Evolutionary conservation across 2,329 filamentous ascomycete species (phyloP), one percentile per base, ranked within the genome.

Genomic region (Plectosphaerella plurivora): DNA sequence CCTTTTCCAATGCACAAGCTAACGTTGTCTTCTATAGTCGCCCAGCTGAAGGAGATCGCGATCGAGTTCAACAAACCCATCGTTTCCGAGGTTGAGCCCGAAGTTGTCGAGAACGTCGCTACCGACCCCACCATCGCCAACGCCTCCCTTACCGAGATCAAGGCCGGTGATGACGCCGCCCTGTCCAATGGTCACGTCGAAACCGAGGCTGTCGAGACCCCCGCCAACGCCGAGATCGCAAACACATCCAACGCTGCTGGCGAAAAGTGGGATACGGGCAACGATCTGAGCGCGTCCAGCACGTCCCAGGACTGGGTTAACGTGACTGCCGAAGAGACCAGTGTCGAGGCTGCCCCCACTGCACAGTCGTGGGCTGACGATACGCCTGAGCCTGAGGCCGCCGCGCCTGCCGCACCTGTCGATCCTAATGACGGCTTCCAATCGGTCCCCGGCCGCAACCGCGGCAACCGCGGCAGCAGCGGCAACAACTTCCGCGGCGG

Each of bases 311-410:
- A 92, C 59, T 94, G 89, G 82, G 87, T 95, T 55, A 70, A 76
- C 51, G 70, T 78, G 20, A 51, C 86, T 46, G 73, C 82, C 49
- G 91, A 95, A 75, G 89, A 94, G 56, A 83, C 78, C 37, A 83
- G 82, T 37, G 66, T 83, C 42, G 72, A 77, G 46, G 82, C 83
- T 24, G 83, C 81, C n/a, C 83, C 82, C 7, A 73, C 74, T 9
- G 68, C 73, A 28, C 84, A 87, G 64, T 91, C 86, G 62, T 95
- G 89, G 89, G 89, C 89, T 24, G 91, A 96, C 62, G 89, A 94
- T 55, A 82, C 88, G 60, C 82, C 87, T 16, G 82, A 84, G 54
- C 68, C 67, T 51, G 67, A 63, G 57, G 55, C 69, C 35, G 72
- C 77, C 48, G 58, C 68, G 8, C 59, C 68, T 9, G 58, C 69